These are phyloP conservation scores for Monosporozyma servazzii DNA, from an alignment of 805 yeast genomes.

Conservation along the genomic window DNA sequence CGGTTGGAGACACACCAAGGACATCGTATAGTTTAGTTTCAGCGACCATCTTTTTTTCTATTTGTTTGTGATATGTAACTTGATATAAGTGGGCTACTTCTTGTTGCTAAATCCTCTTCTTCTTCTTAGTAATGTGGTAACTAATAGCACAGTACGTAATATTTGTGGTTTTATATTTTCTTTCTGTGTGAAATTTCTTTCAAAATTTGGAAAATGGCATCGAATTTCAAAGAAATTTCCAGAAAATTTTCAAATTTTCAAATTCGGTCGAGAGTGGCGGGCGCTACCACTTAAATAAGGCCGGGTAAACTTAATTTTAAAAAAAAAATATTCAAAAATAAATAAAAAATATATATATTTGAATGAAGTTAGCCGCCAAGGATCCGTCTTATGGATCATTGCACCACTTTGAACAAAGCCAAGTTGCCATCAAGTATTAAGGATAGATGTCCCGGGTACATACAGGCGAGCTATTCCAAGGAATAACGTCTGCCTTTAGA, in stretches of 20 bases:
- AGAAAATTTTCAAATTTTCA: background rate
- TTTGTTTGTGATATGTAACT: too few species aligned
- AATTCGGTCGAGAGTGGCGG: background rate
- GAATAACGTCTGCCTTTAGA: background rate
- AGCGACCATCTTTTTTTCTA: constrained; percentile 50
- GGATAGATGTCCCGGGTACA: background rate
- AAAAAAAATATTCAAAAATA: background rate
- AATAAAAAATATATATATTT: too few species aligned
- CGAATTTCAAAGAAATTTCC: background rate
- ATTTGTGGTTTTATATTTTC: background rate
- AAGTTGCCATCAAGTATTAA: too few species aligned
- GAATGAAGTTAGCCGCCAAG: background rate
- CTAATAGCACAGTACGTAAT: background rate
- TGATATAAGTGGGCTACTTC: background rate
- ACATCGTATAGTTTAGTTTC: constrained; percentile 71
- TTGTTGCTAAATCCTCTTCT: background rate
- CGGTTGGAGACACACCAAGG: constrained; percentile 62
- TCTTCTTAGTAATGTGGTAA: background rate
- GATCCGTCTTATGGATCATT: background rate
- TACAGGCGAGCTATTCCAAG: background rate
- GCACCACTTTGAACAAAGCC: background rate
- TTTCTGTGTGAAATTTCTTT: background rate
- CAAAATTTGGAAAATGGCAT: background rate
- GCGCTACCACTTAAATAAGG: background rate
- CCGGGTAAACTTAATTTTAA: background rate